phyloP scores from a whole-genome alignment of 441 rosid species.

The Euphorbia corollata region DNA sequence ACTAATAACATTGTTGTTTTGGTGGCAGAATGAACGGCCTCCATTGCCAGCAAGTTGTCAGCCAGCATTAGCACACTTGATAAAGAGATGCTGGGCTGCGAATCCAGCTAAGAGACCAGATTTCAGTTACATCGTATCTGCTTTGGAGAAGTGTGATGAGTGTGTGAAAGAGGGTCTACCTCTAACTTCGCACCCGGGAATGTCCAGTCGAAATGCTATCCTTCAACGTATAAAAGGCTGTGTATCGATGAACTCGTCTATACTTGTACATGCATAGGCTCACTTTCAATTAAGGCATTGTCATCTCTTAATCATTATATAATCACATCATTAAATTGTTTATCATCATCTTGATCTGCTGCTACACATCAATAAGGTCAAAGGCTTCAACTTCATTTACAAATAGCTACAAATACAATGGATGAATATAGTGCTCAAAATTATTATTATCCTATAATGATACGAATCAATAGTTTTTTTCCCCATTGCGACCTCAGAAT shows the following conservation, averaged over 20 bases:
- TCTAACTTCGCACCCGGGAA: slow-evolving; percentile 58
- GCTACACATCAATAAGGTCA: slow-evolving; percentile 10
- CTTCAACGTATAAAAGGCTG: slow-evolving; percentile 70
- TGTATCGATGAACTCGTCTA: slow-evolving; percentile 55
- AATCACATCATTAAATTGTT: slow-evolving; percentile 19
- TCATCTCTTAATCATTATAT: neutral
- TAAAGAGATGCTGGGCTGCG: slow-evolving; percentile 83
- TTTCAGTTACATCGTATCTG: slow-evolving; percentile 74
- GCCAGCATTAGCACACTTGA: slow-evolving; percentile 77
- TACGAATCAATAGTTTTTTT: too few relatives aligned
- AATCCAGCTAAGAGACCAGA: slow-evolving; percentile 87
- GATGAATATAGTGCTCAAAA: neutral
- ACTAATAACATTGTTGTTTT: neutral
- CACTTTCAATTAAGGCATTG: slow-evolving; percentile 13
- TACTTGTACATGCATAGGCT: slow-evolving; percentile 69
- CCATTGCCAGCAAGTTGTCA: slow-evolving; percentile 87
- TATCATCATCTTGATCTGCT: slow-evolving; percentile 22
- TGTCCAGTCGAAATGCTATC: slow-evolving; percentile 54
- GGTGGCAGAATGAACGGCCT: slow-evolving; percentile 72
- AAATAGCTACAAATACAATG: neutral
- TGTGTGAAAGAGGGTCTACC: slow-evolving; percentile 88
- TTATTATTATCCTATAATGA: too few relatives aligned
- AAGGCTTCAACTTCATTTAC: neutral
- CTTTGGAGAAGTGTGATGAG: slow-evolving; percentile 72
- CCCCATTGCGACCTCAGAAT: too few relatives aligned